Evolutionary conservation across 1,284 basidiomycete species (phyloP), one percentile per base, ranked within the genome.

Genomic region (Phaffia rhodozyma): DNA sequence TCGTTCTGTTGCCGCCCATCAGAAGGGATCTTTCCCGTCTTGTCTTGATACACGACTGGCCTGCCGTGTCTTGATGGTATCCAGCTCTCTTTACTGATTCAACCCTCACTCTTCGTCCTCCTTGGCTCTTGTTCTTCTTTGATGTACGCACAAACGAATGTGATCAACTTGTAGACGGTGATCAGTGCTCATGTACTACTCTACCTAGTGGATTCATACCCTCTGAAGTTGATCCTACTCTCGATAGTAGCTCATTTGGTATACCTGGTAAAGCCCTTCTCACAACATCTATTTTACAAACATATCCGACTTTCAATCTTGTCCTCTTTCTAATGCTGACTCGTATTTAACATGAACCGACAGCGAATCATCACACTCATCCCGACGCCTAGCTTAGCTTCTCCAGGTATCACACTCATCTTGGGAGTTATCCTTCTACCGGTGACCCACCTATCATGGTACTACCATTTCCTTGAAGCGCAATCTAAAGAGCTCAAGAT

Each of bases 371-470:
- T 65, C 54, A 65, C 48, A 6, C 54, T 55, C 58, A n/a, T 55
- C 16, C 63, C 63, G 1, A 55, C 63, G 18, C 63, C 63, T 4
- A 50, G 55, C 11, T 55, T 65, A 9, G 54, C 63, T 2, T 25
- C 53, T 9, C 63, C 63, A 21, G 61, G 32, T 43, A 25, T 38
- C 20, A 56, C 63, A 1, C 63, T 65, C 49, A 25, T 60, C 34
- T 52, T 65, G 16, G 53, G 47, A 23, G 51, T 60, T 49, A 9
- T 65, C 49, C 63, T 65, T n/a, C 63, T 65, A 11, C 63, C 63
- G 1, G 49, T 60, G 21, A 65, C 59, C 47, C 63, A 65, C 50
- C 49, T 65, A n/a, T 50, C 58, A 20, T 65, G 63, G 63, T 65
- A 60, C 53, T 57, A 38, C 5, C 58, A 54, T 55, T 65, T 65